Percentiles rank a stretch among this genome's conserved stretches.
phyloP scores from a whole-genome alignment of 2,329 filamentous ascomycete genomes.

The Graphilbum fragrans region DNA sequence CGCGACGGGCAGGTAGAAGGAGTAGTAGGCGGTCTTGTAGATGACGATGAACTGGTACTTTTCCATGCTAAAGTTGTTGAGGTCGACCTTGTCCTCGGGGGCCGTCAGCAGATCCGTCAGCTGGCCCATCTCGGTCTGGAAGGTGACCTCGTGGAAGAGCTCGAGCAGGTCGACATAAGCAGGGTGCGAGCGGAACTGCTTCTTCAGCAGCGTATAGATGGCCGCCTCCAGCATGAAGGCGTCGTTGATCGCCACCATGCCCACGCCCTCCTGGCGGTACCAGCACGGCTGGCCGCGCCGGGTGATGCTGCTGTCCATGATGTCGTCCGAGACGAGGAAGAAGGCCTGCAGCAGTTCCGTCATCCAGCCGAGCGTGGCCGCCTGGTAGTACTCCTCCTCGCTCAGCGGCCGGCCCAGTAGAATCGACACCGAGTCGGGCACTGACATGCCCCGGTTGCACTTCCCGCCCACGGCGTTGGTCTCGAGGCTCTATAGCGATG shows the following conservation, averaged over 20 bases:
- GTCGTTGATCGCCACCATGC: constrained; percentile 97
- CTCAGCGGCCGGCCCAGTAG: constrained; percentile 60
- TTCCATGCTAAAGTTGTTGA: constrained; percentile 87
- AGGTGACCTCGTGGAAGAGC: constrained; percentile 89
- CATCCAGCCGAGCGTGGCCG: constrained; percentile 88
- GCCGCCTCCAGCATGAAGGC: constrained; percentile 85
- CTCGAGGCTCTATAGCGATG: constrained; percentile 53
- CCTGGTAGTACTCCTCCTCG: constrained; percentile 75
- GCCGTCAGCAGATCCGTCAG: constrained; percentile 90
- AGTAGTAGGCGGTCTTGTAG: constrained; percentile 99
- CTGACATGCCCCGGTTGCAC: constrained; percentile 97
- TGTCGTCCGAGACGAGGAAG: constrained; percentile 97
- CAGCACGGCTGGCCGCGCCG: constrained; percentile 91
- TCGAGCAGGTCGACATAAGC: constrained; percentile 86
- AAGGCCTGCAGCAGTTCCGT: constrained; percentile 97
- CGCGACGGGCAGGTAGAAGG: constrained; percentile 94
- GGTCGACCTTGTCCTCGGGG: constrained; percentile 83
- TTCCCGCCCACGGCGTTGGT: constrained; percentile 88
- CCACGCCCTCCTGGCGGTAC: constrained; percentile 83
- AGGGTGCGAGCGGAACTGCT: constrained; percentile 80
- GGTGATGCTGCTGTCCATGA: constrained; percentile 95
- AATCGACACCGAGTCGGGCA: constrained; percentile 78
- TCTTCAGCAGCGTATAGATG: constrained; percentile 88
- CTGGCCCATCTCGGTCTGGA: constrained; percentile 93
- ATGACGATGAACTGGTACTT: constrained; percentile 98